Evolutionary conservation across 2,329 filamentous ascomycete species (phyloP), one percentile per base, ranked within the genome.

Genomic region (Apiospora pterosperma): DNA sequence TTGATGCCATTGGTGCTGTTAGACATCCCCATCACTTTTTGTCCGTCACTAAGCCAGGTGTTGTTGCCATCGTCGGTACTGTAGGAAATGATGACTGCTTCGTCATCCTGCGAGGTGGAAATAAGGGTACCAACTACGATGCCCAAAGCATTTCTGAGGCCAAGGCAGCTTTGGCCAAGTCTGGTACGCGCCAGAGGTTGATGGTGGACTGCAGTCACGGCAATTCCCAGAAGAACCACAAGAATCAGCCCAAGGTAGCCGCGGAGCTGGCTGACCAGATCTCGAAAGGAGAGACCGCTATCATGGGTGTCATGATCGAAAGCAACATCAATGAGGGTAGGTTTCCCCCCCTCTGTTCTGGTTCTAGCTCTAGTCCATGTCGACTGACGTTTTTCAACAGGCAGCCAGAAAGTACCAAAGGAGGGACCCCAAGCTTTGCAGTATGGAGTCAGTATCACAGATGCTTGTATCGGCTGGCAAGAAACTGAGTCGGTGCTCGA

Each of bases 181-280:
- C 93, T 73, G 90, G 90, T 25, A 82, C 96, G 67, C 84, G 85
- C 64, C 85, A 92, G 69, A 85, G 93, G 68, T 84, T 99, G 74
- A 99, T 99, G 96, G 90, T 99, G 36, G 96, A 99, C 80, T 99
- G 96, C 86, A 96, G 92, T 77, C 96, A 99, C 78, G 96, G 96
- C 69, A 97, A 97, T 83, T 97, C 92, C 58, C 82, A 90, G 76
- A 99, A 99, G 86, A 88, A 98, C 80, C 95, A 98, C 85, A 93
- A 89, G 82, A 99, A 98, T 80, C 96, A 99, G 81, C 94, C 94
- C 70, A 93, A 95, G 84, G 96, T 99, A 23, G 94, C 93, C 4
- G 89, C 88, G 61, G 86, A 84, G 12, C 78, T 99, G 64, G 93
- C 92, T 2, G 89, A 92, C 74, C 96, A 99, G 81, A 92, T 99